phyloP scores from a whole-genome alignment of 2,329 filamentous ascomycete genomes.

The Exophiala lecanii-corni region DNA sequence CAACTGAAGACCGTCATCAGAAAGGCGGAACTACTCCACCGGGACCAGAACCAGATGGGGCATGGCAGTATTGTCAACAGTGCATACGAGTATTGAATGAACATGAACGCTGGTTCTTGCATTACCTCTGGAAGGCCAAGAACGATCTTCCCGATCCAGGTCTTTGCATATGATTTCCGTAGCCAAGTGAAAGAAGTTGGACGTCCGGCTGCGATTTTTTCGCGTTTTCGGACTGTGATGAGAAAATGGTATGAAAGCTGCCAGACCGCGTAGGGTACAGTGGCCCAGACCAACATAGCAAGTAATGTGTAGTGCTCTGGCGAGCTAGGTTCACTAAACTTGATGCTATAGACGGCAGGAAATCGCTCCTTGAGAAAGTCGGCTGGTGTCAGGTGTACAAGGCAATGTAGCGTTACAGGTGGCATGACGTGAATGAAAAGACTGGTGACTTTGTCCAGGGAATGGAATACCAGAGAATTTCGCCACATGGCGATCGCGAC shows the following conservation, averaged over 20 bases:
- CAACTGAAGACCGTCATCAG: constrained; percentile 80
- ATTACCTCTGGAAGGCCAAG: constrained; percentile 67
- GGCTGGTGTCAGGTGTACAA: constrained; percentile 73
- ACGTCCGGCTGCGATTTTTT: constrained; percentile 91
- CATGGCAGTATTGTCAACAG: constrained; percentile 91
- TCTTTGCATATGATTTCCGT: constrained; percentile 81
- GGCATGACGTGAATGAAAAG: constrained; percentile 99
- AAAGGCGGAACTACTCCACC: constrained; percentile 72
- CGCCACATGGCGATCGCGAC: constrained; percentile 99
- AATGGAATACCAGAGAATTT: constrained; percentile 97
- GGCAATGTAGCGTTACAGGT: constrained; percentile 83
- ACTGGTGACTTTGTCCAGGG: constrained; percentile 92
- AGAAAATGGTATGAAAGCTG: constrained; percentile 89
- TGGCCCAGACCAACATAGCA: constrained; percentile 92
- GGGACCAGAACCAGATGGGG: constrained; percentile 89
- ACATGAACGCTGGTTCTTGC: constrained; percentile 90
- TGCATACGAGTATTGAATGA: constrained; percentile 90
- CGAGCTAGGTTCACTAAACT: constrained; percentile 61
- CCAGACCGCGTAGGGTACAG: constrained; percentile 88
- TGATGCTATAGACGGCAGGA: constrained; percentile 81
- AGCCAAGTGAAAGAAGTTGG: constrained; percentile 98
- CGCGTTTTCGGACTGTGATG: constrained; percentile 88
- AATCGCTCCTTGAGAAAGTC: constrained; percentile 66
- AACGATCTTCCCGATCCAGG: constrained; percentile 81
- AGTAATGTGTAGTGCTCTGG: constrained; percentile 72